A percentile compares a stretch with the other conserved stretches of the same genome.
Conservation (phyloP, 129 eudicot genomes). For the Pseudognaphalium luteoalbum region DNA sequence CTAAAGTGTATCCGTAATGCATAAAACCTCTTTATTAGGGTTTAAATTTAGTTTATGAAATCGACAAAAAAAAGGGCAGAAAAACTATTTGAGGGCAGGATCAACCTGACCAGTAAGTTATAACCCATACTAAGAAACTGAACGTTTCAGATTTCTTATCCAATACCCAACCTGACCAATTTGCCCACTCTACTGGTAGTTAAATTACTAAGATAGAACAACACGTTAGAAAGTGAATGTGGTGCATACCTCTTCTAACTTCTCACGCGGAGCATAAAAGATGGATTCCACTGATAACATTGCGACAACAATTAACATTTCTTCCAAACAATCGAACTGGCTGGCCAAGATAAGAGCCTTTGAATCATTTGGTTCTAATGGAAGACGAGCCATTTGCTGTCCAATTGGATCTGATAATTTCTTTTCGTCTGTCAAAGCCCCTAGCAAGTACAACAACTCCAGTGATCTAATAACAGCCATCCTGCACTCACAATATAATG, state of each 20-base stretch:
- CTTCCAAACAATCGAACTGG: conserved; percentile 86
- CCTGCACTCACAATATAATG: conserved; percentile 39
- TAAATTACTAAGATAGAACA: not conserved
- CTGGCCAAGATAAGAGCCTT: conserved; percentile 84
- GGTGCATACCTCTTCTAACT: conserved; percentile 77
- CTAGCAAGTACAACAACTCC: conserved; percentile 70
- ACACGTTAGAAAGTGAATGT: not conserved
- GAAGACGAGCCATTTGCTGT: conserved; percentile 85
- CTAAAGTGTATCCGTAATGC: not conserved
- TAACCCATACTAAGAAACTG: not conserved
- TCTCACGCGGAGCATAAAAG: conserved; percentile 86
- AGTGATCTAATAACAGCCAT: conserved; percentile 74
- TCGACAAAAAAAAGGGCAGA: too few relatives aligned
- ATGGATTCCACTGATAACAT: conserved; percentile 96
- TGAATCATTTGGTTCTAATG: conserved; percentile 79
- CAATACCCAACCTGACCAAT: not conserved
- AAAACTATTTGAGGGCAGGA: not conserved
- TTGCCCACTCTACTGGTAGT: not conserved
- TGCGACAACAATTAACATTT: conserved; percentile 87
- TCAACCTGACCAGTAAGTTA: not conserved
- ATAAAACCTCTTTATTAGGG: too few relatives aligned
- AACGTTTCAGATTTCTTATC: not conserved
- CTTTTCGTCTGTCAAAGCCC: conserved; percentile 79
- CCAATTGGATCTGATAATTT: conserved; percentile 88
- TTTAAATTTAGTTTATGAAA: too few relatives aligned